These are phyloP conservation scores for Ascochyta lentis DNA, from an alignment of 2,329 filamentous ascomycete species.

Conservation along the genomic window DNA sequence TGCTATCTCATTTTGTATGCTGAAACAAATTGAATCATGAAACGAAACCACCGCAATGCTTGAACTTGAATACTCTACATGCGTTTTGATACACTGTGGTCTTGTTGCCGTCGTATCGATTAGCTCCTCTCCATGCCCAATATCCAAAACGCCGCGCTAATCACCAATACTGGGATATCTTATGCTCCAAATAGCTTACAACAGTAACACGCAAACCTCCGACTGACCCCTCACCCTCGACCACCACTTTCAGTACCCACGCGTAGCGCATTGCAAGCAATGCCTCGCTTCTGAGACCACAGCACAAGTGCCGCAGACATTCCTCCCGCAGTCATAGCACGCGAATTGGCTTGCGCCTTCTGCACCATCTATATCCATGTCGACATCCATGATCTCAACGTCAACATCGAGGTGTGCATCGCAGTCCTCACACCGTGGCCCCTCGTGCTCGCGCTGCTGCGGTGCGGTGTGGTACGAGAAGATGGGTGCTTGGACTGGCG, in stretches of 20 bases:
- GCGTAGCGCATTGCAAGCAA: constrained; percentile 52
- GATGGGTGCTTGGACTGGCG: constrained; percentile 32
- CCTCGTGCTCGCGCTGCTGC: constrained; percentile 8
- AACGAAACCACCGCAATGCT: background rate
- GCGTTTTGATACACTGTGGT: too few species aligned
- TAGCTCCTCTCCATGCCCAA: background rate
- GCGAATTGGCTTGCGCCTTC: constrained; percentile 39
- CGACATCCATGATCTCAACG: constrained; percentile 27
- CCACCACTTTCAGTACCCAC: background rate
- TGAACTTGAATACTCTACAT: too few species aligned
- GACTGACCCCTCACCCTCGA: too few species aligned
- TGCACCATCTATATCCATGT: constrained; percentile 44
- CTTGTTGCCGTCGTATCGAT: background rate
- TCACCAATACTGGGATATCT: constrained; percentile 9
- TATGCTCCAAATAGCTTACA: background rate
- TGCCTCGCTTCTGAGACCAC: constrained; percentile 46
- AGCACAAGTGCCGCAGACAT: constrained; percentile 53
- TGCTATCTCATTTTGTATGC: background rate
- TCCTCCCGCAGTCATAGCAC: constrained; percentile 49
- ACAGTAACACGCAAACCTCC: background rate
- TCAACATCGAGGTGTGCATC: constrained; percentile 30
- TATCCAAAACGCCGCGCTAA: constrained; percentile 18
- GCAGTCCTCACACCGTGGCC: constrained; percentile 54
- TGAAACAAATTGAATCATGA: background rate
- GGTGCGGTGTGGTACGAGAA: constrained; percentile 24